Evolutionary conservation across 208 protist species (phyloP).

Genomic region (Acanthamoeba triangularis): DNA sequence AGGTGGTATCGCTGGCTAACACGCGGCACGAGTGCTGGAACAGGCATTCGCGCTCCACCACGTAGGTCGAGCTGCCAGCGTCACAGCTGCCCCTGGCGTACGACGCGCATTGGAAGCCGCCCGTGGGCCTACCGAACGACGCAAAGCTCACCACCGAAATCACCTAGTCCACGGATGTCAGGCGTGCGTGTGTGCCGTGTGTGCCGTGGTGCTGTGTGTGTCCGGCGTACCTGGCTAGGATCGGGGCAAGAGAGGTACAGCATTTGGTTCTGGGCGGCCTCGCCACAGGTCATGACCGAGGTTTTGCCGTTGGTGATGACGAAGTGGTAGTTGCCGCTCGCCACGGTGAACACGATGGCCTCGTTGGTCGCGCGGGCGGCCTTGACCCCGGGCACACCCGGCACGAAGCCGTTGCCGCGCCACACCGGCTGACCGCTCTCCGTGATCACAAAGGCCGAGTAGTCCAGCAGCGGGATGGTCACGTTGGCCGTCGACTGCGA

Average conservation of each 20-base stretch:
- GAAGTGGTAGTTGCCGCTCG: conserved; percentile 27
- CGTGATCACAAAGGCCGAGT: conserved; percentile 16
- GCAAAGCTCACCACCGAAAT: conserved; percentile 8
- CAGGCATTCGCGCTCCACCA: conserved; percentile 17
- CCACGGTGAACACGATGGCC: neutral
- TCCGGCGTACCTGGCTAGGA: neutral
- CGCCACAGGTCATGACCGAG: neutral
- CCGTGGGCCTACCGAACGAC: neutral
- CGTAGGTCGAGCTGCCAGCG: neutral
- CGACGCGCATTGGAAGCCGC: neutral
- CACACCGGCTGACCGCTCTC: neutral
- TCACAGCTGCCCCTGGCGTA: neutral
- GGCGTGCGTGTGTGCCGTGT: neutral
- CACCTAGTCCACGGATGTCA: neutral
- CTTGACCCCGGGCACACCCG: neutral
- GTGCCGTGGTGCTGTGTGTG: too few species aligned
- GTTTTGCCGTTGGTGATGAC: neutral
- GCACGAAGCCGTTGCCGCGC: neutral
- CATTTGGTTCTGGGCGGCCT: neutral
- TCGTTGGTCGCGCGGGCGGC: neutral
- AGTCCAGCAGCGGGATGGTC: conserved; percentile 40
- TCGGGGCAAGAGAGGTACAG: neutral
- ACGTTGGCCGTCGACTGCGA: neutral
- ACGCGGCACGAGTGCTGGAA: neutral
- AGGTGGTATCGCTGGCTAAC: neutral